Evolutionary conservation across 768 basidiomycete species (phyloP).

Genomic region (Rhodotorula toruloides): DNA sequence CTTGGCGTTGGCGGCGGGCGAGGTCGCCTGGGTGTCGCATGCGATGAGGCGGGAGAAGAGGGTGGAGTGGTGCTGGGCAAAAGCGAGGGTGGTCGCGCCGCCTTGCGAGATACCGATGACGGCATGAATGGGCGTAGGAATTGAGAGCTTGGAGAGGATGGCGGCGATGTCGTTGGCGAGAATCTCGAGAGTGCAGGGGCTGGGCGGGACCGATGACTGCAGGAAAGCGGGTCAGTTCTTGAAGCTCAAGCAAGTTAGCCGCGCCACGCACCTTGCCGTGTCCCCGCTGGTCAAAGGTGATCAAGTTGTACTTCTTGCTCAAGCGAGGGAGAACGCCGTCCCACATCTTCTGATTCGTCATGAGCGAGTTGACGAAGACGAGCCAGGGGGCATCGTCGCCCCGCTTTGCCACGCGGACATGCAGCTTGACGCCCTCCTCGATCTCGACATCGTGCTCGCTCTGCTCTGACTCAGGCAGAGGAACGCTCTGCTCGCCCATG

Average conservation of each 20-base stretch:
- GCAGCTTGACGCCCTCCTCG: constrained; percentile 31
- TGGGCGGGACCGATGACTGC: constrained; percentile 42
- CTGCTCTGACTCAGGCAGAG: constrained; percentile 35
- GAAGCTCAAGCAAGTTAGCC: no score
- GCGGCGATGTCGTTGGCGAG: constrained; percentile 44
- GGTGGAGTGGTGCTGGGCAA: constrained; percentile 43
- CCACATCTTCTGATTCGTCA: constrained; percentile 47
- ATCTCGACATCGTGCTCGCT: constrained; percentile 36
- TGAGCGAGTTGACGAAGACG: constrained; percentile 46
- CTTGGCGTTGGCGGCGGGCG: constrained; percentile 44
- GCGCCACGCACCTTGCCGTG: constrained; percentile 43
- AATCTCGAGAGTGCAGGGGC: constrained; percentile 41
- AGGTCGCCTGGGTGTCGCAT: constrained; percentile 46
- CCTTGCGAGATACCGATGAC: constrained; percentile 48
- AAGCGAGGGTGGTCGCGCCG: constrained; percentile 45
- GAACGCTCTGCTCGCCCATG: constrained; percentile 45
- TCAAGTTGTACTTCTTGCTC: constrained; percentile 43
- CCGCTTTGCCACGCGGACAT: constrained; percentile 31
- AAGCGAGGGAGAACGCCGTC: constrained; percentile 41
- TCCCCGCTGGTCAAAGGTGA: constrained; percentile 46
- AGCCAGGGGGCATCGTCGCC: constrained; percentile 39
- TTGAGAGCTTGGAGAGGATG: constrained; percentile 42
- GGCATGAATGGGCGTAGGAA: constrained; percentile 42
- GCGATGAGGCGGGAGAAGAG: constrained; percentile 41
- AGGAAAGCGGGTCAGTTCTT: background rate